Evolutionary conservation across 495 filamentous ascomycete genomes (phyloP).

Genomic region (Xylaria intraflava): DNA sequence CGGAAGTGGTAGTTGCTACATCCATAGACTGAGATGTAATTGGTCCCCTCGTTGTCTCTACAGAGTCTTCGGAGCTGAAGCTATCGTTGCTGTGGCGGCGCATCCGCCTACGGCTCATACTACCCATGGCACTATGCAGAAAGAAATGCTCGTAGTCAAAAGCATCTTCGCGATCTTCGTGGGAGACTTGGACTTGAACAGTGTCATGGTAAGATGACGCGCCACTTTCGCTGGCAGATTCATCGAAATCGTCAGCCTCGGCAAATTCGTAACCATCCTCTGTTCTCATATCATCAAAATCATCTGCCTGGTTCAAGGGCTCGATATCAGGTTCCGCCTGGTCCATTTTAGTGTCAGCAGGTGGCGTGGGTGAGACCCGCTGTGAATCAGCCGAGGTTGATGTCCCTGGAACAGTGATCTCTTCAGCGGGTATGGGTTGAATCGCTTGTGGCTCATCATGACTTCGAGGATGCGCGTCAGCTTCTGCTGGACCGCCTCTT

Average conservation of each 20-base stretch:
- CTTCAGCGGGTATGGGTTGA: neutral
- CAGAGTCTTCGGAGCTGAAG: slow-evolving; percentile 60
- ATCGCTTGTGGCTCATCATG: neutral
- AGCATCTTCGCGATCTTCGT: slow-evolving; percentile 93
- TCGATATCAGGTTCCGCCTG: slow-evolving; percentile 7
- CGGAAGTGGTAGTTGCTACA: slow-evolving; percentile 7
- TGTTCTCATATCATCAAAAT: slow-evolving; percentile 32
- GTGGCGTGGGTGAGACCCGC: neutral
- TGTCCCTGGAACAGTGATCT: neutral
- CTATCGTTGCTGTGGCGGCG: slow-evolving; percentile 46
- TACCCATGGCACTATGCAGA: slow-evolving; percentile 83
- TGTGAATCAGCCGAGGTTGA: neutral
- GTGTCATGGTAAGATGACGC: slow-evolving; percentile 55
- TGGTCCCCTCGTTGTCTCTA: slow-evolving; percentile 65
- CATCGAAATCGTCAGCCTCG: slow-evolving; percentile 20
- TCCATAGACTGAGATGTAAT: slow-evolving; percentile 14
- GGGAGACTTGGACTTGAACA: slow-evolving; percentile 47
- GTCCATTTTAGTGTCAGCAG: neutral
- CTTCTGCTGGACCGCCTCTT: neutral
- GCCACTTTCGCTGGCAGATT: slow-evolving; percentile 41
- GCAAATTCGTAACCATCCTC: slow-evolving; percentile 25
- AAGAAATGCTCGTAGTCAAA: slow-evolving; percentile 98
- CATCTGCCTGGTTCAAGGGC: slow-evolving; percentile 12
- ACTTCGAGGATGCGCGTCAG: neutral
- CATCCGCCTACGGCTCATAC: slow-evolving; percentile 42